Evolutionary conservation across 495 filamentous ascomycete species (phyloP).

Genomic region (Podospora pseudocomata): DNA sequence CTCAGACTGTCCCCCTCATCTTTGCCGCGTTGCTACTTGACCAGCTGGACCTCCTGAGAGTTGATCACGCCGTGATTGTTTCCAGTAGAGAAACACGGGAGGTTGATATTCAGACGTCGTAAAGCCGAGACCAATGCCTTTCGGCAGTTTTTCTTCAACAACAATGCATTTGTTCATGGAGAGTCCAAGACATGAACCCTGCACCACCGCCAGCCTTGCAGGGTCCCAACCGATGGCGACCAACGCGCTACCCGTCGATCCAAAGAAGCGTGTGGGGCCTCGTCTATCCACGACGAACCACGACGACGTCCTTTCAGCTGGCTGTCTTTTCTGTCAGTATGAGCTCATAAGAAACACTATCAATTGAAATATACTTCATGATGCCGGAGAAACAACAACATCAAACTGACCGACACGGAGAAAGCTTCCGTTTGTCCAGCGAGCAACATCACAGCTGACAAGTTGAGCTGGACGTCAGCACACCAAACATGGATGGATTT

Average conservation of each 20-base stretch:
- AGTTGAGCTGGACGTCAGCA: neutral
- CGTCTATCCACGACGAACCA: neutral
- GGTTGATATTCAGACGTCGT: too few species aligned
- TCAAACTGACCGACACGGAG: neutral
- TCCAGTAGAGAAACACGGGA: neutral
- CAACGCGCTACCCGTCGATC: neutral
- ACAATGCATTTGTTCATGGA: too few species aligned
- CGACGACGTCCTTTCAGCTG: neutral
- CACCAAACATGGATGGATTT: neutral
- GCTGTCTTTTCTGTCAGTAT: neutral
- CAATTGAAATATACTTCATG: neutral
- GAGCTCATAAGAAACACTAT: neutral
- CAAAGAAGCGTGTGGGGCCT: neutral
- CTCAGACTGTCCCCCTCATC: neutral
- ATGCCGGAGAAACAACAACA: neutral
- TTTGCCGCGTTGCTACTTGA: constrained; percentile 5
- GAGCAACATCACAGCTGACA: neutral
- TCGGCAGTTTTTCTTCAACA: too few species aligned
- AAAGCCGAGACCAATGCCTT: too few species aligned
- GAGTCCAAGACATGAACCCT: neutral
- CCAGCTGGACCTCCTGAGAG: neutral
- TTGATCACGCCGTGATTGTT: neutral
- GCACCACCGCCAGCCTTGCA: neutral
- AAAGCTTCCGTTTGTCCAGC: neutral
- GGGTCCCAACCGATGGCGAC: neutral